These are phyloP conservation scores for Russula compacta DNA, from an alignment of 768 basidiomycete species.

Conservation along the genomic window DNA sequence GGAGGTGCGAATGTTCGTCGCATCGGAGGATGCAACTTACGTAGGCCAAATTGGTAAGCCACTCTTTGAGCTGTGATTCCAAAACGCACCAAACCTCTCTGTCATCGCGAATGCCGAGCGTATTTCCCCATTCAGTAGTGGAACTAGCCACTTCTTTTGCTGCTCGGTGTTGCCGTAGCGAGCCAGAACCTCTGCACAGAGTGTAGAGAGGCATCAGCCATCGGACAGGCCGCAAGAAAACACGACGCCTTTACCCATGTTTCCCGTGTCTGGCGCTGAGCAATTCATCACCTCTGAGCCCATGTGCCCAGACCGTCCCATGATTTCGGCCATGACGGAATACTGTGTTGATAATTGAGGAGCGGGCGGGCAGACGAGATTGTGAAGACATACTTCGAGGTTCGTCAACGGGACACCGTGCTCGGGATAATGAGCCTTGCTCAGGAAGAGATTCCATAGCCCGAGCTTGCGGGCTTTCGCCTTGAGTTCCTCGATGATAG, in stretches of 20 bases:
- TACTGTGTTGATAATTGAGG: conserved; percentile 43
- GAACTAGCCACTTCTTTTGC: conserved; percentile 82
- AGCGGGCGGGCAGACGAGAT: background rate
- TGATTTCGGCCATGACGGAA: conserved; percentile 93
- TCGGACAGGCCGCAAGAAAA: background rate
- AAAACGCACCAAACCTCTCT: conserved; percentile 66
- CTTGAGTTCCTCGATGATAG: conserved; percentile 78
- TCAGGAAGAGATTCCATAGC: conserved; percentile 96
- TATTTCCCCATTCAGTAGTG: conserved; percentile 86
- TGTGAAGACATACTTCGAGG: conserved; percentile 57
- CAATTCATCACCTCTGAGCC: conserved; percentile 89
- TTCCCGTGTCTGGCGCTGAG: conserved; percentile 94
- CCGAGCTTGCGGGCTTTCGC: conserved; percentile 78
- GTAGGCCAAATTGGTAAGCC: conserved; percentile 8
- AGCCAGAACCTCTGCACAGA: conserved; percentile 79
- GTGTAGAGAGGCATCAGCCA: conserved; percentile 2
- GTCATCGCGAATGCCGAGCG: conserved; percentile 97
- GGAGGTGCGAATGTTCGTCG: conserved; percentile 87
- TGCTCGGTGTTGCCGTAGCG: conserved; percentile 88
- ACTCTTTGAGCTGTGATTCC: background rate
- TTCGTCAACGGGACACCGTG: conserved; percentile 87
- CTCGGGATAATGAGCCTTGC: conserved; percentile 87
- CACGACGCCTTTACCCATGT: conserved; percentile 65
- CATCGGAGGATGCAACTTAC: conserved; percentile 87
- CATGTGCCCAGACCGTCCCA: conserved; percentile 75